These are phyloP conservation scores for Oehlia diaphana DNA, from an alignment of 192 early-diverging fungal genomes.

Conservation along the genomic window DNA sequence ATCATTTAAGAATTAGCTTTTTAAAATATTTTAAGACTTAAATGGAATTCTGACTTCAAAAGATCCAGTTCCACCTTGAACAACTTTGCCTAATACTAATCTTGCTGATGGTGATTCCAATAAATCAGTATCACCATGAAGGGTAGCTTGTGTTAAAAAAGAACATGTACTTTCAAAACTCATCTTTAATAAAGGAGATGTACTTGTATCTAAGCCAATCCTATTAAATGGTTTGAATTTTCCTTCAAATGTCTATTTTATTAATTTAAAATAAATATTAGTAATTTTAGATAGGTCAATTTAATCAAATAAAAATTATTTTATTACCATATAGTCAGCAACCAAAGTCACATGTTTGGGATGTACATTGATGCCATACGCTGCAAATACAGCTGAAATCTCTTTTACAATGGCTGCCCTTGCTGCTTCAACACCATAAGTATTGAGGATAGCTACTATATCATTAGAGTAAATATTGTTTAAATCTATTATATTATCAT, in stretches of 20 bases:
- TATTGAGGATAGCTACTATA: slow-evolving; percentile 87
- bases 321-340: slow-evolving; percentile 93
- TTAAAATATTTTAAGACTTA: not conserved
- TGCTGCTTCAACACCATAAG: slow-evolving; percentile 98
- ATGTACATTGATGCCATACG: slow-evolving; percentile 93
- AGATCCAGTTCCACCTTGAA: slow-evolving; percentile 89
- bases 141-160: slow-evolving; percentile 90
- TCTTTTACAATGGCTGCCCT: slow-evolving; percentile 90
- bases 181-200: slow-evolving; percentile 97
- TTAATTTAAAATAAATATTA: slow-evolving; percentile 1
- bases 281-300: not conserved
- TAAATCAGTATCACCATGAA: slow-evolving; percentile 87
- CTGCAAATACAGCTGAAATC: slow-evolving; percentile 87
- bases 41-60: slow-evolving; percentile 71
- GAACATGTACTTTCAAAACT: slow-evolving; percentile 95
- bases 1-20: too few species aligned
- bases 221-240: slow-evolving; percentile 98
- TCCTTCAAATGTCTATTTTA: slow-evolving; percentile 88
- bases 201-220: slow-evolving; percentile 88
- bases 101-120: slow-evolving; percentile 90
- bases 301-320: slow-evolving; percentile 18
- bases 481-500: slow-evolving; percentile 75
- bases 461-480: slow-evolving; percentile 93
- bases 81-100: slow-evolving; percentile 91
- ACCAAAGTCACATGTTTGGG: slow-evolving; percentile 93